Base-by-base conservation (phyloP, 345 rosid genomes). In the Mallotus nudiflorus region DNA sequence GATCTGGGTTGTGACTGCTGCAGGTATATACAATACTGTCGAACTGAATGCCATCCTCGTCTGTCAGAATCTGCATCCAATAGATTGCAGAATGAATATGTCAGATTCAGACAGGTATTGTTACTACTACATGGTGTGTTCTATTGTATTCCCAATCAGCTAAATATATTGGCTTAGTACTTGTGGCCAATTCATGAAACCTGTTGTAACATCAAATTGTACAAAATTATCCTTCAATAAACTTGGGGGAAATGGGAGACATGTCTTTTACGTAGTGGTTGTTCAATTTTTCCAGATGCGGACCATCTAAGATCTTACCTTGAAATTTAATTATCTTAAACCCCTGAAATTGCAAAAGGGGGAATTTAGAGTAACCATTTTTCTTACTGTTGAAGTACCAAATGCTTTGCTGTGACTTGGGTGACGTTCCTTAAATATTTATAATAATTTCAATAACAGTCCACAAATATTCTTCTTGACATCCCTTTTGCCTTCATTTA, bases 1-100 rank as follows among this genome's bases (percentile, higher is more conserved):
- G 12, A 20, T 73, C 37, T 74, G 56, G 22, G 56, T 66, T 42
- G 14, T 73, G 56, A 65, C 53, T 49, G 69, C 75, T 70, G 59
- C 69, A 94, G 97, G 81, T 94, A 89, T 74, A 76, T 92, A 82
- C 93, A 92, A 61, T 94, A 90, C 69, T 91, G 97, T 75, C 85
- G 91, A 78, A 55, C 88, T 77, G 84, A 85, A 69, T 94, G 97
- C 77, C 96, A 82, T 72, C 97, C 97, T 29, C 90, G 93, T 55
- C 85, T 94, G 56, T 86, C 97, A 46, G 93, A 91, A 61, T 40
- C 92, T 19, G 97, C 99, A 58, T 78, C 93, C 61, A 73, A 72
- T 37, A 83, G 82, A 75, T 88, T 92, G 75, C 92, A 89, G 83
- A 85, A 85, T 79, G 84, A 83, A 72, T 94, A 94, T 76, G 91